These are phyloP conservation scores for Hippophae rhamnoides DNA, from an alignment of 306 rosid species.

Conservation along the genomic window DNA sequence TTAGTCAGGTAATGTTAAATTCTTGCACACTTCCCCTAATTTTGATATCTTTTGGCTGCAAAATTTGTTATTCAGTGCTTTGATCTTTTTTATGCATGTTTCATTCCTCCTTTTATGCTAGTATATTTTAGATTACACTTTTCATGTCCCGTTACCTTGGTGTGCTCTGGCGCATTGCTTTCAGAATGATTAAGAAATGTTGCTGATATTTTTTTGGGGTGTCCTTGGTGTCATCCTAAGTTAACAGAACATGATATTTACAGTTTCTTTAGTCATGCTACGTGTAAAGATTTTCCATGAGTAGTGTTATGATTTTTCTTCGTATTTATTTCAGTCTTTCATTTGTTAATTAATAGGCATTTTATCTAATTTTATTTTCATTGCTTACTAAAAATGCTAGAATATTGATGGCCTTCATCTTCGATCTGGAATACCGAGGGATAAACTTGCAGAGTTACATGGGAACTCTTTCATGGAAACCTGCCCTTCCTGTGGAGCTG, in stretches of 20 bases:
- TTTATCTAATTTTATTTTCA: neutral
- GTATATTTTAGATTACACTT: neutral
- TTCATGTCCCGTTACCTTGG: no score
- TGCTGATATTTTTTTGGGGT: neutral
- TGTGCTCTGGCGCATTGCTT: no score
- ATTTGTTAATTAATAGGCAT: slow-evolving; percentile 4
- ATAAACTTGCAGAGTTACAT: slow-evolving; percentile 87
- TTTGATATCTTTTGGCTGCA: neutral
- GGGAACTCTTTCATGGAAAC: slow-evolving; percentile 97
- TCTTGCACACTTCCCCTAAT: neutral
- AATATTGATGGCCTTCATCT: slow-evolving; percentile 98
- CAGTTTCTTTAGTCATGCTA: neutral
- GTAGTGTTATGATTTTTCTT: neutral
- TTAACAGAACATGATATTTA: neutral
- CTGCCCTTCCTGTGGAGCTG: slow-evolving; percentile 82
- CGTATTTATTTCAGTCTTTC: slow-evolving; percentile 1
- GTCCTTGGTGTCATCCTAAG: neutral
- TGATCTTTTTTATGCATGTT: neutral
- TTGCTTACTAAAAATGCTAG: slow-evolving; percentile 33
- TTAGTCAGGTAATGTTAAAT: slow-evolving; percentile 64
- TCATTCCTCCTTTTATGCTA: slow-evolving; percentile 7
- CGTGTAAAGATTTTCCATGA: neutral
- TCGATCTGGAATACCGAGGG: slow-evolving; percentile 95
- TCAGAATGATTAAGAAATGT: neutral
- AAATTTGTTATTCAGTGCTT: neutral